These are phyloP conservation scores for Chrysophaeum taylorii DNA, from an alignment of 352 stramenopile species.

Conservation along the genomic window DNA sequence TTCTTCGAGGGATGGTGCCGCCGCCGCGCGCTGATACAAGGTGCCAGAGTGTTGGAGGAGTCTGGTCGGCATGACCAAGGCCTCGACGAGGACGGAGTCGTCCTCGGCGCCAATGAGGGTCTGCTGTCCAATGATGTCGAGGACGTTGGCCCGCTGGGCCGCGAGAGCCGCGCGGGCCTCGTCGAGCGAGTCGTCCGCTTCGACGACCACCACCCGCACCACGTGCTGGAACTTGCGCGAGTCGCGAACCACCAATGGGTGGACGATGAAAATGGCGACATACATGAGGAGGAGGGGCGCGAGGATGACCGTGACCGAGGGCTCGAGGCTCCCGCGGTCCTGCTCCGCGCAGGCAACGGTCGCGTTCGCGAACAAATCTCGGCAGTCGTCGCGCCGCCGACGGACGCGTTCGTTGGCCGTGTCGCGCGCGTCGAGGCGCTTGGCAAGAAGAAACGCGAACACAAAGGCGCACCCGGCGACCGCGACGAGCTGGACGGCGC, in stretches of 20 bases:
- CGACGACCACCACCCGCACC: slow-evolving; percentile 5
- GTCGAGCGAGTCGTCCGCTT: neutral
- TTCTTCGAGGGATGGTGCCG: neutral
- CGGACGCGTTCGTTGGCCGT: neutral
- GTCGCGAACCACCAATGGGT: slow-evolving; percentile 1
- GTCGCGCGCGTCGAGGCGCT: neutral
- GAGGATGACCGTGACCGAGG: neutral
- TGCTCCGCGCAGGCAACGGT: no score
- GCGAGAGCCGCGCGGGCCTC: neutral
- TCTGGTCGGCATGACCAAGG: neutral
- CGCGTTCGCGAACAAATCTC: no score
- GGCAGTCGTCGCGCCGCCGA: no score
- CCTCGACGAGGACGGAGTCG: slow-evolving; percentile 1
- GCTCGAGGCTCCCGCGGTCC: no score
- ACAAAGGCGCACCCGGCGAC: neutral
- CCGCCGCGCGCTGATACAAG: neutral
- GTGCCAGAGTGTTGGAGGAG: slow-evolving; percentile 1
- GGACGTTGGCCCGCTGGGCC: neutral
- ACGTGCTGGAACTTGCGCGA: neutral
- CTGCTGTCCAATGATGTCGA: neutral
- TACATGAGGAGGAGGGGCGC: slow-evolving; percentile 1
- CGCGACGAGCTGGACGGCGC: neutral
- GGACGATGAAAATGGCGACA: neutral
- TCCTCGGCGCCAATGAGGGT: slow-evolving; percentile 3
- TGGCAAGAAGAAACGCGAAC: neutral